Percentiles rank a stretch among this genome's conserved stretches.
These are phyloP conservation scores for Eucalyptus lansdowneana DNA, from an alignment of 345 rosid species.

Conservation along the genomic window DNA sequence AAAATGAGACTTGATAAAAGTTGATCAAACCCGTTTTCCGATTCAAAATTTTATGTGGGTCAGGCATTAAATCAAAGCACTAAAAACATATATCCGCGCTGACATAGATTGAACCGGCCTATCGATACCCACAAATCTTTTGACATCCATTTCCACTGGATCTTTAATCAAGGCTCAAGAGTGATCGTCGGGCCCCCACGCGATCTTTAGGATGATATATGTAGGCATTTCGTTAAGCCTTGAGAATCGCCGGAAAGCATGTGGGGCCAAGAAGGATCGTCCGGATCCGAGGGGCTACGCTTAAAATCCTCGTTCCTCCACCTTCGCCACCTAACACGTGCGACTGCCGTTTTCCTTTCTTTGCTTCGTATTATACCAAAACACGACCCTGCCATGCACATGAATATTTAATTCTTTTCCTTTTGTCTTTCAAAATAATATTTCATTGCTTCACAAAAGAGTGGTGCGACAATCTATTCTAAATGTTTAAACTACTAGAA, in stretches of 20 bases:
- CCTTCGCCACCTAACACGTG: neutral
- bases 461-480: rapidly evolving
- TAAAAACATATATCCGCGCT: rapidly evolving
- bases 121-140: neutral
- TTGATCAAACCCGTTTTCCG: rapidly evolving
- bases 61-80: neutral
- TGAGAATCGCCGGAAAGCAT: neutral
- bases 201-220: neutral
- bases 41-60: rapidly evolving
- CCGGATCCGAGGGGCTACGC: neutral
- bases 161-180: neutral
- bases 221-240: neutral
- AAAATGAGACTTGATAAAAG: neutral
- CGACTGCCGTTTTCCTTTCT: neutral
- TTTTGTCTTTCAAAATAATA: neutral
- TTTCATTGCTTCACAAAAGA: neutral
- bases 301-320: neutral
- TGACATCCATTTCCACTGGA: neutral
- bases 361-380: neutral
- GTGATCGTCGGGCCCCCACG: neutral
- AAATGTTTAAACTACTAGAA: neutral
- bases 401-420: neutral
- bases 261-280: neutral
- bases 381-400: neutral
- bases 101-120: neutral